Base-by-base conservation (phyloP, 805 yeast genomes). In the Metschnikowia anglica region DNA sequence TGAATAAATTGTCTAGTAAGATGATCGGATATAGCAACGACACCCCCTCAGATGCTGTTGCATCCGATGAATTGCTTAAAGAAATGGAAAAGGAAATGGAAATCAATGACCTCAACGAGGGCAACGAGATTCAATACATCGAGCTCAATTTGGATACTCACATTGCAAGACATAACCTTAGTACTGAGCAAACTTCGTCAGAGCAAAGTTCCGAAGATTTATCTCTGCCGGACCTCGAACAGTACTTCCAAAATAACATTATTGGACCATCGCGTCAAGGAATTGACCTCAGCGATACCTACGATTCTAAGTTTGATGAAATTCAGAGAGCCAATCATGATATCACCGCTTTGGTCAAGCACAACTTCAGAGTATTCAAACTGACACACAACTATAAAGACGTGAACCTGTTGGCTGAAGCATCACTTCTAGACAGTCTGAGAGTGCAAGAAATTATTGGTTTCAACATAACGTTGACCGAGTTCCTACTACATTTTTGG, bases 1-100 rank as follows among this genome's bases (percentile, higher is more conserved):
- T 91, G 93, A 91, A 91, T 65, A 77, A 89, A 46, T 68, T 91
- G 37, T 84, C 95, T 58, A 81, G 87, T 44, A 80, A 89, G 51
- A 84, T 91, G 85, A 79, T 91, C 49, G 74, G 49, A 23, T 49
- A 56, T 48, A 58, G 33, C 39, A 74, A 74, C 11, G 38, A 30
- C 17, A 12, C 41, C 16, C 12, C 44, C 1, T 5, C 43, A 2
- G 39, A 42, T 6, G 28, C 36, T 3, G 28, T 15, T 2, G 35
- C 40, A 4, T 18, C 53, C 1, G 51, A 43, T 7, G 48, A 60
- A 31, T 49, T 55, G 11, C 67, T 66, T 38, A 60, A 63, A 38
- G 71, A 66, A 44, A 54, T 61, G 33, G 61, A 68, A 37, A 70
- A 72, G 19, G 84, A 78, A 43, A 49, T 80, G 32, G 70, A 72